These are phyloP conservation scores for Cutaneotrichosporon dermatis DNA, from an alignment of 1,284 basidiomycete species.

Conservation along the genomic window DNA sequence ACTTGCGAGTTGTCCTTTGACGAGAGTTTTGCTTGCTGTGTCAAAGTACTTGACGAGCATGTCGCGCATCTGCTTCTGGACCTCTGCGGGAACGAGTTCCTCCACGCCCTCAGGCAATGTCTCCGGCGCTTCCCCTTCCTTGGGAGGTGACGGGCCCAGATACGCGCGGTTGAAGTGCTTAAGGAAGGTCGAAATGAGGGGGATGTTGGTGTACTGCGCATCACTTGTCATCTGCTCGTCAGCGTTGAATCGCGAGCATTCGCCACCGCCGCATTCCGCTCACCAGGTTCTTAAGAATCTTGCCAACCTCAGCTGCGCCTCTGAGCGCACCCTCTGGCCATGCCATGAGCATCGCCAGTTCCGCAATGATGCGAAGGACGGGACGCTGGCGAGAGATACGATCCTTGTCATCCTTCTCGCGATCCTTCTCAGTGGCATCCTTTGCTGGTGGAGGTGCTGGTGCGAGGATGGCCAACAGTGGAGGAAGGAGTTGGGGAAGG, in stretches of 20 bases:
- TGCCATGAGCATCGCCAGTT: conserved; percentile 76
- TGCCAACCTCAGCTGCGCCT: conserved; percentile 69
- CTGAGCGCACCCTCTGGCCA: conserved; percentile 56
- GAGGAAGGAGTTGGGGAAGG: conserved; percentile 64
- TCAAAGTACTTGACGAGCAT: conserved; percentile 94
- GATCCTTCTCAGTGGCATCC: conserved; percentile 56
- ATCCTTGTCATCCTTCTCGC: conserved; percentile 85
- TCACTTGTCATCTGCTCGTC: conserved; percentile 71
- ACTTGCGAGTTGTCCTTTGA: conserved; percentile 81
- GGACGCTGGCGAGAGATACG: conserved; percentile 78
- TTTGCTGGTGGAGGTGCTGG: conserved; percentile 47
- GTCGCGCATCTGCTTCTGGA: conserved; percentile 80
- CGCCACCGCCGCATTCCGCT: conserved; percentile 31
- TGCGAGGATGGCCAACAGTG: conserved; percentile 63
- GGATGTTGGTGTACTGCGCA: conserved; percentile 75
- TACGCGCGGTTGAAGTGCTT: conserved; percentile 77
- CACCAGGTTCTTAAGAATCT: conserved; percentile 65
- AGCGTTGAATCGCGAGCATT: conserved; percentile 1
- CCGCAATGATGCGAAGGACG: conserved; percentile 77
- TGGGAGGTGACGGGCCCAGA: conserved; percentile 60
- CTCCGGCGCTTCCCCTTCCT: conserved; percentile 15
- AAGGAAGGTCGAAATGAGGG: conserved; percentile 75
- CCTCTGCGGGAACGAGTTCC: conserved; percentile 74
- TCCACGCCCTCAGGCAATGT: conserved; percentile 54
- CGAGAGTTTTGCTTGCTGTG: conserved; percentile 80